A percentile compares a stretch with the other conserved stretches of the same genome.
These are phyloP conservation scores for Salix suchowensis DNA, from an alignment of 345 rosid species.

Conservation along the genomic window DNA sequence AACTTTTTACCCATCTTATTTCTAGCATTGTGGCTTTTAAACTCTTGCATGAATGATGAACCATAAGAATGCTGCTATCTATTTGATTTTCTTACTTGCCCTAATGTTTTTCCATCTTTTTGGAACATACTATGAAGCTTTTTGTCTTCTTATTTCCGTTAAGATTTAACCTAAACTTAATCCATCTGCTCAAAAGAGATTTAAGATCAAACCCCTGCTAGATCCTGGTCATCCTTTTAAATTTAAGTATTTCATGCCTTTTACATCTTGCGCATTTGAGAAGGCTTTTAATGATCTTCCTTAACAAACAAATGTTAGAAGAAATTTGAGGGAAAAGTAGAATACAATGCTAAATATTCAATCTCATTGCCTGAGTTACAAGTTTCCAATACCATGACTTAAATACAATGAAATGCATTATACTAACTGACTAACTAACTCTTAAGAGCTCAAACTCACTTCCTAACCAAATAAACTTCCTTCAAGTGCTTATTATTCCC, in stretches of 20 bases:
- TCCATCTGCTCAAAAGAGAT: neutral
- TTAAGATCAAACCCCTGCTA: neutral
- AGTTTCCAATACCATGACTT: too few species aligned
- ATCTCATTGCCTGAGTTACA: too few species aligned
- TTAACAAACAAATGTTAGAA: too few species aligned
- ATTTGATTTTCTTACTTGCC: neutral
- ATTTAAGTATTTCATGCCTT: neutral
- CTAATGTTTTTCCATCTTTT: neutral
- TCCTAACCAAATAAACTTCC: too few species aligned
- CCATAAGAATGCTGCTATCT: neutral
- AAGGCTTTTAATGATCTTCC: neutral
- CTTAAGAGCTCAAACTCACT: too few species aligned
- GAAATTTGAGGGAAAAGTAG: too few species aligned
- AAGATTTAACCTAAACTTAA: neutral
- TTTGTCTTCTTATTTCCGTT: neutral
- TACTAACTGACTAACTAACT: too few species aligned
- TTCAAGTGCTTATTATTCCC: too few species aligned
- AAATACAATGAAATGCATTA: too few species aligned
- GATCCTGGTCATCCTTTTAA: neutral
- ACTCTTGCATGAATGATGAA: neutral
- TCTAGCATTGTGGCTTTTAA: neutral
- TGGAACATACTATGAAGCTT: neutral
- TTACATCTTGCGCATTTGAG: neutral
- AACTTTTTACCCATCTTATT: neutral
- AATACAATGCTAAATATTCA: too few species aligned